A percentile compares a stretch with the other conserved stretches of the same genome.
These are phyloP conservation scores for Coemansia sp. DNA, from an alignment of 192 early-diverging fungal genomes.

Conservation along the genomic window DNA sequence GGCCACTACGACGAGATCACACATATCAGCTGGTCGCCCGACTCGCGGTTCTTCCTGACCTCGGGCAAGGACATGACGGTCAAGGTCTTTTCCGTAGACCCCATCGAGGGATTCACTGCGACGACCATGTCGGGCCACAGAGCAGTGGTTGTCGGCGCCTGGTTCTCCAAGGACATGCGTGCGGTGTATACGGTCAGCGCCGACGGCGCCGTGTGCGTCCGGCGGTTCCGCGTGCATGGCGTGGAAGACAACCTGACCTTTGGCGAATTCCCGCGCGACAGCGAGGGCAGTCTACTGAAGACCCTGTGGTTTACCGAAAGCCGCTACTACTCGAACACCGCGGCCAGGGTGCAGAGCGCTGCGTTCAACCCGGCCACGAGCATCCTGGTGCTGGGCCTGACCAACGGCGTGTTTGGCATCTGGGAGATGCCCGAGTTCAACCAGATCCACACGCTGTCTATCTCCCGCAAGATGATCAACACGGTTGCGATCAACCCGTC, in stretches of 20 bases:
- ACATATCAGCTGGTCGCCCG: constrained; percentile 78
- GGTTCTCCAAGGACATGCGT: constrained; percentile 55
- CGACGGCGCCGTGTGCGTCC: constrained; percentile 87
- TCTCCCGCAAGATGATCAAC: constrained; percentile 90
- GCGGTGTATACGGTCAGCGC: constrained; percentile 76
- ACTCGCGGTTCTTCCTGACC: constrained; percentile 67
- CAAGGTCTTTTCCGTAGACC: constrained; percentile 53
- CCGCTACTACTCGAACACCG: constrained; percentile 78
- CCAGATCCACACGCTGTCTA: constrained; percentile 93
- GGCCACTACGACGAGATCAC: constrained; percentile 87
- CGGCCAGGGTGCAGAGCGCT: constrained; percentile 73
- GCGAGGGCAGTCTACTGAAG: constrained; percentile 35
- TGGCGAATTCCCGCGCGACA: constrained; percentile 58
- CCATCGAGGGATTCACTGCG: constrained; percentile 67
- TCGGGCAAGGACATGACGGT: constrained; percentile 46
- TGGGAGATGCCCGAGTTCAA: constrained; percentile 96
- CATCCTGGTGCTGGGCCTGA: constrained; percentile 87
- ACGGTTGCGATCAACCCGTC: constrained; percentile 82
- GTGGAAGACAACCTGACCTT: constrained; percentile 58
- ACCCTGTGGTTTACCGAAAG: constrained; percentile 53
- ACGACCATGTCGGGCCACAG: constrained; percentile 82
- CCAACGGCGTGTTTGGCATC: constrained; percentile 93
- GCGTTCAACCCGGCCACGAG: constrained; percentile 70
- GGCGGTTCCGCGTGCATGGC: constrained; percentile 55
- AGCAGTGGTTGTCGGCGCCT: constrained; percentile 78